Percentiles rank a stretch among this genome's conserved stretches.
Conservation (phyloP, 306 rosid genomes). For the Glycine soja region DNA sequence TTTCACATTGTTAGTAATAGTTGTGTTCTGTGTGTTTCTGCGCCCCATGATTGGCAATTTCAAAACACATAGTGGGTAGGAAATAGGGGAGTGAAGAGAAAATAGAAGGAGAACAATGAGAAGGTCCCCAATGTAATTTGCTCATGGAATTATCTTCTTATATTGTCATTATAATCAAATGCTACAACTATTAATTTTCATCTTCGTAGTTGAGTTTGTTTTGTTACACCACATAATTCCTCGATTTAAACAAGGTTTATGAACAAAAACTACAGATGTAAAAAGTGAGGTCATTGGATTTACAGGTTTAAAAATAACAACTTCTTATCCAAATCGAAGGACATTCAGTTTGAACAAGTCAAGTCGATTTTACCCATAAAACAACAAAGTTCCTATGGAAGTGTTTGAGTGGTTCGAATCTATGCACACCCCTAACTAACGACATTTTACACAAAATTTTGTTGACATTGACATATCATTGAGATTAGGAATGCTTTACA, state of each 20-base stretch:
- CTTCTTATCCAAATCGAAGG: no score
- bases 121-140: slow-evolving; percentile 33
- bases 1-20: slow-evolving; percentile 19
- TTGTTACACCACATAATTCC: not conserved
- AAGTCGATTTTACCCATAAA: no score
- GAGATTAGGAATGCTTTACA: not conserved
- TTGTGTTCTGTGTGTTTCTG: not conserved
- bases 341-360: no score
- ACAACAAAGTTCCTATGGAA: no score
- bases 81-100: slow-evolving; percentile 39
- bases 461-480: no score
- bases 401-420: no score
- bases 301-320: no score
- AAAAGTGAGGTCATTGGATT: no score
- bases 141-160: slow-evolving; percentile 20
- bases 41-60: slow-evolving; percentile 31
- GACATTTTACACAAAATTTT: no score
- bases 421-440: no score
- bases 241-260: no score
- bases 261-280: no score
- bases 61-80: not conserved
- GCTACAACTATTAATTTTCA: slow-evolving; percentile 14
- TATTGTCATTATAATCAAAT: slow-evolving; percentile 30
- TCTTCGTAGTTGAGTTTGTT: not conserved
- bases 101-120: slow-evolving; percentile 19